phyloP scores from a whole-genome alignment of 2,329 filamentous ascomycete genomes.

The Bretziella fagacearum region DNA sequence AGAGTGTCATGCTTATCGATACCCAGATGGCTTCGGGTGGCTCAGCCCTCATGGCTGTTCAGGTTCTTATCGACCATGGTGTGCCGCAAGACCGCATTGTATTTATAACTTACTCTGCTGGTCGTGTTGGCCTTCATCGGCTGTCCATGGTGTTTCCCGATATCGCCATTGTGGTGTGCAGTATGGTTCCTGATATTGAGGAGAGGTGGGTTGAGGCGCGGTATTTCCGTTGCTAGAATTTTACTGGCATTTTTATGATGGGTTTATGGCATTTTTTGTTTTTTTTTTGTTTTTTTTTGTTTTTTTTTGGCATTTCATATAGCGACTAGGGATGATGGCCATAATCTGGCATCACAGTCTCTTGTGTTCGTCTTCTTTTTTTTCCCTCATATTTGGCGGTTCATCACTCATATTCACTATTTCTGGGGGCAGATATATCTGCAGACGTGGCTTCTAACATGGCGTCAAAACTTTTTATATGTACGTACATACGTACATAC shows the following conservation, averaged over 20 bases:
- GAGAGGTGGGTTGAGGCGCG: conserved; percentile 77
- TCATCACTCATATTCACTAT: too few relatives aligned
- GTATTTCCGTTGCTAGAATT: conserved; percentile 65
- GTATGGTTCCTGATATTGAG: conserved; percentile 65
- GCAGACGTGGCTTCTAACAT: too few relatives aligned
- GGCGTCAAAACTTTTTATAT: too few relatives aligned
- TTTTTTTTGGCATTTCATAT: not conserved
- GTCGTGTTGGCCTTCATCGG: conserved; percentile 65
- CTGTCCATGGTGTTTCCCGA: conserved; percentile 78
- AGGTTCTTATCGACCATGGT: conserved; percentile 88
- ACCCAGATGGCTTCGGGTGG: conserved; percentile 91
- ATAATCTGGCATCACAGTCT: not conserved
- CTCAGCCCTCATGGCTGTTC: conserved; percentile 76
- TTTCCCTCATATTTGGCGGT: not conserved
- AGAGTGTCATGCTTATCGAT: conserved; percentile 73
- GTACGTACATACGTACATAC: too few relatives aligned
- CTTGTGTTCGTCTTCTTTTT: not conserved
- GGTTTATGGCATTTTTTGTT: not conserved
- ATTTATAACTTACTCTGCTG: conserved; percentile 83
- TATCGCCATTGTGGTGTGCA: conserved; percentile 71
- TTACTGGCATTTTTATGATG: not conserved
- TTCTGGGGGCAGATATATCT: too few relatives aligned
- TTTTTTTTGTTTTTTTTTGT: not conserved
- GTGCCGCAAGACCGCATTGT: conserved; percentile 72
- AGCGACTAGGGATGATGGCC: not conserved